Evolutionary conservation across 148 eudicot genomes (phyloP).

Genomic region (Rheum nobile): DNA sequence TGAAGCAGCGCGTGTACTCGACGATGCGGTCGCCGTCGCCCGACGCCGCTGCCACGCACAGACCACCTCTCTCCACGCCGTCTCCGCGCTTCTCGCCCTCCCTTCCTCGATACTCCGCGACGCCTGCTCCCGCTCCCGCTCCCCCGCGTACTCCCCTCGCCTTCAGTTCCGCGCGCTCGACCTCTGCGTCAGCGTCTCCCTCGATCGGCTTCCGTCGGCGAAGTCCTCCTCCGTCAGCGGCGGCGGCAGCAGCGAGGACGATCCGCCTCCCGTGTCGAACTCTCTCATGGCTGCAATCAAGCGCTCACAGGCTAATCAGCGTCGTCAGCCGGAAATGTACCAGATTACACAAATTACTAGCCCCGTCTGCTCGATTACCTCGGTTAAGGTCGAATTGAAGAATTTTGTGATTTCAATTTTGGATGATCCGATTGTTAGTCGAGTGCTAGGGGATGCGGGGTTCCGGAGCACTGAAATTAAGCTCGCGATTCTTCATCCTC

Average conservation of each 20-base stretch:
- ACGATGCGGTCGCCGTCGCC: slow-evolving; percentile 82
- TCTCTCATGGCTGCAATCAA: slow-evolving; percentile 93
- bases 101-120: slow-evolving; percentile 63
- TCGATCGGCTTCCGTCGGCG: slow-evolving; percentile 54
- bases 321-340: slow-evolving; percentile 84
- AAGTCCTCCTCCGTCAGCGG: slow-evolving; percentile 2
- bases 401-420: slow-evolving; percentile 66
- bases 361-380: slow-evolving; percentile 14
- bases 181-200: slow-evolving; percentile 59
- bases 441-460: slow-evolving; percentile 88
- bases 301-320: slow-evolving; percentile 82
- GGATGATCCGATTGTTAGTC: slow-evolving; percentile 78
- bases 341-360: slow-evolving; percentile 20
- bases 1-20: slow-evolving; percentile 54
- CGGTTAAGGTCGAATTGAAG: slow-evolving; percentile 63
- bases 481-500: slow-evolving; percentile 42
- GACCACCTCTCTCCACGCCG: slow-evolving; percentile 80
- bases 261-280: slow-evolving; percentile 75
- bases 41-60: slow-evolving; percentile 77
- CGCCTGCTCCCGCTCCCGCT: slow-evolving; percentile 50
- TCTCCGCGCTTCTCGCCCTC: slow-evolving; percentile 58
- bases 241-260: slow-evolving; percentile 13
- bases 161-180: slow-evolving; percentile 75
- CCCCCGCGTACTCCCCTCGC: slow-evolving; percentile 49
- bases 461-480: slow-evolving; percentile 70